Percentiles rank a stretch among this genome's conserved stretches.
phyloP scores from a whole-genome alignment of 2,329 filamentous ascomycete species.

The Aspergillus amoenus region DNA sequence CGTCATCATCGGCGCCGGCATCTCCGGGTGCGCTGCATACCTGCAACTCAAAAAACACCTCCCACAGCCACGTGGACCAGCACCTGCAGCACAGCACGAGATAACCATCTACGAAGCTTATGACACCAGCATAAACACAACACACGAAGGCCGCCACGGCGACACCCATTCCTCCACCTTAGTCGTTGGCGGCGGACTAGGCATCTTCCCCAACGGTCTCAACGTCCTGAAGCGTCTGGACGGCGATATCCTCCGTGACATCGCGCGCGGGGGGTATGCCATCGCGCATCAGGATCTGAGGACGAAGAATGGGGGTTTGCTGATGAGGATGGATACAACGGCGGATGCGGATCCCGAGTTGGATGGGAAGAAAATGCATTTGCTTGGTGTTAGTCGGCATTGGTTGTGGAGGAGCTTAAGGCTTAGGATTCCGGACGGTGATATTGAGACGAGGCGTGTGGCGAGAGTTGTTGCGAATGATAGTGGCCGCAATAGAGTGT shows the following conservation, averaged over 20 bases:
- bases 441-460: constrained; percentile 36
- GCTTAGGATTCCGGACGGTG: constrained; percentile 32
- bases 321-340: constrained; percentile 28
- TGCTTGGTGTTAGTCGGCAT: constrained; percentile 40
- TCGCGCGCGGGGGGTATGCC: constrained; percentile 36
- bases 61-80: constrained; percentile 13
- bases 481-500: constrained; percentile 27
- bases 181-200: constrained; percentile 40
- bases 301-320: constrained; percentile 34
- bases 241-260: constrained; percentile 31
- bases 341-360: constrained; percentile 3
- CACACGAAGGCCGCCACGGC: constrained; percentile 18
- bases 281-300: constrained; percentile 33
- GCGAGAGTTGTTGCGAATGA: constrained; percentile 25
- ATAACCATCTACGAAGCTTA: constrained; percentile 45
- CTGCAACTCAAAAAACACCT: constrained; percentile 43
- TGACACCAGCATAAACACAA: constrained; percentile 28
- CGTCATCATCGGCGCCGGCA: constrained; percentile 45
- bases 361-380: constrained; percentile 24
- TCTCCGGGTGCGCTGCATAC: constrained; percentile 41
- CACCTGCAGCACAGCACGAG: constrained; percentile 20
- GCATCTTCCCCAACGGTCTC: constrained; percentile 42
- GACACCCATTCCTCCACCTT: constrained; percentile 34
- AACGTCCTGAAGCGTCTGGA: constrained; percentile 39
- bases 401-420: constrained; percentile 40